These are phyloP conservation scores for Phytophthora tubulina DNA, from an alignment of 352 stramenopile species.

Conservation along the genomic window DNA sequence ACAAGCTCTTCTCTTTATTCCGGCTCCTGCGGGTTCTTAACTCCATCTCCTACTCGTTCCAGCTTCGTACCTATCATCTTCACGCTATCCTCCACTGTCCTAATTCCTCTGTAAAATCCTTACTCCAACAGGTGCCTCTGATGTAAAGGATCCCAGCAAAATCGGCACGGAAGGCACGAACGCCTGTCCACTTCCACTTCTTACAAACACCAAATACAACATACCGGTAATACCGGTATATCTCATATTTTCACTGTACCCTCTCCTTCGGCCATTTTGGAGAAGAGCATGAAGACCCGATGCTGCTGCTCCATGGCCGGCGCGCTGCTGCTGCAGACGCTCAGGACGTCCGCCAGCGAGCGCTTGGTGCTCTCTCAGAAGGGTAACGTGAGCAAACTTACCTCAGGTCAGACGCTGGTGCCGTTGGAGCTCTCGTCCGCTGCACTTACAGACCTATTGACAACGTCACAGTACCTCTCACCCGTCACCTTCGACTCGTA, in stretches of 20 bases:
- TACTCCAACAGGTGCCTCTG: too few species aligned
- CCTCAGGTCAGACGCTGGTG: conserved; percentile 25
- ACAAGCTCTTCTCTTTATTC: too few species aligned
- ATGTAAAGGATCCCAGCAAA: conserved; percentile 35
- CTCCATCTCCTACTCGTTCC: too few species aligned
- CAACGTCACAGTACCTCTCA: conserved; percentile 14
- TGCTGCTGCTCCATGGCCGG: not conserved
- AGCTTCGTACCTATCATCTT: too few species aligned
- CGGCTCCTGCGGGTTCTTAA: too few species aligned
- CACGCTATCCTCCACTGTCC: too few species aligned
- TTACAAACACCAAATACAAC: conserved; percentile 29
- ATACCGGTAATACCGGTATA: conserved; percentile 15
- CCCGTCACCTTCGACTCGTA: conserved; percentile 37
- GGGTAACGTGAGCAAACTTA: conserved; percentile 14
- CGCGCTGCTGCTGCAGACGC: conserved; percentile 15
- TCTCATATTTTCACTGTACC: conserved; percentile 13
- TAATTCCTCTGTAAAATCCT: too few species aligned
- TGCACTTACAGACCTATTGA: conserved; percentile 22
- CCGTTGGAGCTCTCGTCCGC: conserved; percentile 34
- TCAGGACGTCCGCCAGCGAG: conserved; percentile 10
- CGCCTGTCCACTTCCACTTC: conserved; percentile 20
- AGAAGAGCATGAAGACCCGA: conserved; percentile 24
- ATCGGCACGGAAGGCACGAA: conserved; percentile 5
- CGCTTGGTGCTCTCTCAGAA: conserved; percentile 46
- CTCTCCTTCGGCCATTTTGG: conserved; percentile 8